Conservation (phyloP, 305 asterid genomes). For the Fraxinus velutina region DNA sequence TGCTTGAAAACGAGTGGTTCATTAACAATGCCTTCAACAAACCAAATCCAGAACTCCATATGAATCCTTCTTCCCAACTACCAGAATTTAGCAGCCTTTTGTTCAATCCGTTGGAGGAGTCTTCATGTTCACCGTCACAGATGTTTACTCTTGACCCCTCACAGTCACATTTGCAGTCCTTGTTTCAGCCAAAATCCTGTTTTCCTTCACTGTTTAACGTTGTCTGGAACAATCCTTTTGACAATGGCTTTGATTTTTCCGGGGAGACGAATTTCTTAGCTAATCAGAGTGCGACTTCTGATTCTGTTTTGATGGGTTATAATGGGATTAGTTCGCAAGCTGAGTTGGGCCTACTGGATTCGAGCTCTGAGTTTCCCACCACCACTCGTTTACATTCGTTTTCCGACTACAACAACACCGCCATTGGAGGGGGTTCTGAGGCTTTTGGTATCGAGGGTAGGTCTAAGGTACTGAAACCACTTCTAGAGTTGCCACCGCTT, state of each 20-base stretch:
- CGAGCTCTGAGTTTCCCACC: slow-evolving; percentile 24
- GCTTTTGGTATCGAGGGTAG: slow-evolving; percentile 31
- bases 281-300: slow-evolving; percentile 21
- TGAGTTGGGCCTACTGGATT: slow-evolving; percentile 14
- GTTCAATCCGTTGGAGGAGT: slow-evolving; percentile 31
- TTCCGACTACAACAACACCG: slow-evolving; percentile 25
- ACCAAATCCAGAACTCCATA: slow-evolving; percentile 4
- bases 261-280: slow-evolving; percentile 31
- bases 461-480: slow-evolving; percentile 37
- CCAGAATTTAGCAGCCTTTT: slow-evolving; percentile 31
- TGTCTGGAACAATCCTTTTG: slow-evolving; percentile 24
- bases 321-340: neutral
- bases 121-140: slow-evolving; percentile 30
- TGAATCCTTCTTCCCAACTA: slow-evolving; percentile 18
- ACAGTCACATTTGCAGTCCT: slow-evolving; percentile 28
- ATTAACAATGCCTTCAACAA: slow-evolving; percentile 20
- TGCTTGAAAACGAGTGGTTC: slow-evolving; percentile 40
- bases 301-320: slow-evolving; percentile 26
- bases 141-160: slow-evolving; percentile 21
- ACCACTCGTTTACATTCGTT: slow-evolving; percentile 28
- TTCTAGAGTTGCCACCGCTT: slow-evolving; percentile 29
- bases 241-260: slow-evolving; percentile 39
- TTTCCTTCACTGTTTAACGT: slow-evolving; percentile 29
- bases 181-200: slow-evolving; percentile 33
- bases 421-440: slow-evolving; percentile 23